These are phyloP conservation scores for Jackrogersella multiformis DNA, from an alignment of 495 filamentous ascomycete genomes.

Conservation along the genomic window DNA sequence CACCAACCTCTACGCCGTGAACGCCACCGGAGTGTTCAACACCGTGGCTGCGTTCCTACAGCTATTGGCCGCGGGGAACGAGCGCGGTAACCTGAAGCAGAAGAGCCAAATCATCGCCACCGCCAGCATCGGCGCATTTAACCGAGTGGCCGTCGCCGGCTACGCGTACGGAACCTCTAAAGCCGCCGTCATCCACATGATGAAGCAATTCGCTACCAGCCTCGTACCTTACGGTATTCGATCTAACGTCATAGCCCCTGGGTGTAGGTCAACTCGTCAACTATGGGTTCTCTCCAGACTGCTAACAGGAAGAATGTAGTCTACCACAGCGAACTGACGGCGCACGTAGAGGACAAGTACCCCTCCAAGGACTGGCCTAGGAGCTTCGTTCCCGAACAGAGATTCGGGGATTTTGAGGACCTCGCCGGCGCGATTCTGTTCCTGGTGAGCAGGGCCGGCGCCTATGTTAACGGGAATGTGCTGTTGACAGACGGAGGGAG, in stretches of 20 bases:
- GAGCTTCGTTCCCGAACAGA: slow-evolving; percentile 57
- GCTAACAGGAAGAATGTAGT: slow-evolving; percentile 42
- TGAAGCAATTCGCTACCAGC: slow-evolving; percentile 63
- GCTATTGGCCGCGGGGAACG: slow-evolving; percentile 66
- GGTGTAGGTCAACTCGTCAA: slow-evolving; percentile 50
- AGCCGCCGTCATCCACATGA: slow-evolving; percentile 62
- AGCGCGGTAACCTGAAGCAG: slow-evolving; percentile 53
- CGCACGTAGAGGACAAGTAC: slow-evolving; percentile 17
- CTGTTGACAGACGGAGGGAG: slow-evolving; percentile 63
- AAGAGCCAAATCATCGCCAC: slow-evolving; percentile 66
- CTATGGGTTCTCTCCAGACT: not conserved
- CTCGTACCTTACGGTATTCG: slow-evolving; percentile 61
- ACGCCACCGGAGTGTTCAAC: slow-evolving; percentile 62
- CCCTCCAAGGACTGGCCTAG: slow-evolving; percentile 49
- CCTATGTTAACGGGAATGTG: slow-evolving; percentile 62
- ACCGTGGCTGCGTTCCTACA: slow-evolving; percentile 64
- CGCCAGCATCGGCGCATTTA: slow-evolving; percentile 61
- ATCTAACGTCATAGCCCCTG: slow-evolving; percentile 65
- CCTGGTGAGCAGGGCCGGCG: slow-evolving; percentile 60
- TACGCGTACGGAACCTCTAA: slow-evolving; percentile 66
- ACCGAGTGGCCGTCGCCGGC: slow-evolving; percentile 52
- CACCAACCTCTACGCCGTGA: slow-evolving; percentile 59
- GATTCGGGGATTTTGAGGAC: slow-evolving; percentile 59
- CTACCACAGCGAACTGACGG: slow-evolving; percentile 64
- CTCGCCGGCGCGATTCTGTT: slow-evolving; percentile 61